Base-by-base conservation (phyloP, 306 rosid genomes). In the Glycine latifolia region DNA sequence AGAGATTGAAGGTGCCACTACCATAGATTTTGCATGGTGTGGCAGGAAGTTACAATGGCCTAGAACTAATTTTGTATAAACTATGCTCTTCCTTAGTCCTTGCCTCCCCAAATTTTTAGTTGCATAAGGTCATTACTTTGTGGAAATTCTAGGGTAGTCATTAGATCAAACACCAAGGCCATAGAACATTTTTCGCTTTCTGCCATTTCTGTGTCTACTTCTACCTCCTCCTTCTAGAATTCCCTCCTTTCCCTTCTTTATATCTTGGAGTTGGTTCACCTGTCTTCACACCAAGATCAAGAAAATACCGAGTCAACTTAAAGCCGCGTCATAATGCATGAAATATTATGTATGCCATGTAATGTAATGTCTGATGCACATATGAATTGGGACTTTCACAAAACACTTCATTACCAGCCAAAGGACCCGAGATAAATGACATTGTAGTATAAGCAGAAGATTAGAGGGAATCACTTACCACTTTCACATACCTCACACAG, bases 91-190 rank as follows among this genome's bases (percentile, higher is more conserved):
- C 66, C 58, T 39, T 67, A 46, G 14, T 7, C 11, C 80, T n/a
- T 74, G 65, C 10, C 55, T 10, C 2, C 14, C 31, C 12, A 16
- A 46, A 47, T 20, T 35, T 50, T 60, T 39, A 63, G 48, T 39
- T 74, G 11, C 14, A 73, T 54, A 43, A 20, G 12, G 44, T 75
- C 13, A 86, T 66, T 61, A 82, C 86, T 82, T 35, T 8, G 90
- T 80, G 0, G 88, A 89, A 60, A 91, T 80, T 26, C 89, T 80
- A 35, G 82, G 75, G 55, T 73, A 59, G 63, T 83, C 85, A 59
- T 59, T 82, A 14, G 91, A 83, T 39, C 90, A 86, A 79, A 85
- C 88, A 71, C 83, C 88, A 46, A 81, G 88, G 7, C 85, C 90
- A 54, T 88, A 78, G 26, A 86, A 78, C 50, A 86, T 82, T 84